Evolutionary conservation across 352 stramenopile species (phyloP).

Genomic region (Phytophthora palmivora): DNA sequence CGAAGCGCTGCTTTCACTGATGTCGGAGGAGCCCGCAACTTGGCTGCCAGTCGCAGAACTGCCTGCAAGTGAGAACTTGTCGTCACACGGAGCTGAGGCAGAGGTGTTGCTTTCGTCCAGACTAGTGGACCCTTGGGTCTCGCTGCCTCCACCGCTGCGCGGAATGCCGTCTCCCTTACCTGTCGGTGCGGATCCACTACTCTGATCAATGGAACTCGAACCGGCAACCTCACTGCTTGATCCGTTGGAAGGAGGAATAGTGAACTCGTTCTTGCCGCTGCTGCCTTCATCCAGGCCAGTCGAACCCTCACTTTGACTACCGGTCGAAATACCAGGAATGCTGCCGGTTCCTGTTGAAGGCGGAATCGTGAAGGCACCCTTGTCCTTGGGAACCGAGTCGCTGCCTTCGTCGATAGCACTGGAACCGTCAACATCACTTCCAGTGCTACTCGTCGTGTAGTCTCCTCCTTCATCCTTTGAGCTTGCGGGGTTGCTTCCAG

Average conservation of each 20-base stretch:
- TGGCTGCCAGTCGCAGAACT: too few relatives aligned
- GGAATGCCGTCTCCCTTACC: too few relatives aligned
- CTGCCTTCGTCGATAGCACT: constrained; percentile 19
- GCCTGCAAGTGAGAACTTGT: too few relatives aligned
- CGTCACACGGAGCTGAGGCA: too few relatives aligned
- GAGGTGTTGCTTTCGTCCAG: too few relatives aligned
- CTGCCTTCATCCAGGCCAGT: constrained; percentile 1
- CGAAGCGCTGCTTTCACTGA: constrained; percentile 7
- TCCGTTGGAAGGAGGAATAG: too few relatives aligned
- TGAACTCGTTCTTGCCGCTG: neutral
- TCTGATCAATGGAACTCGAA: too few relatives aligned
- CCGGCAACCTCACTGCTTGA: too few relatives aligned
- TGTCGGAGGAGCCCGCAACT: neutral
- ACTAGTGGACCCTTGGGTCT: too few relatives aligned
- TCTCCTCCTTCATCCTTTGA: constrained; percentile 13
- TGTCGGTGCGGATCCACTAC: too few relatives aligned
- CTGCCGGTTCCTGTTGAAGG: constrained; percentile 8
- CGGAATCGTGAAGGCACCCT: constrained; percentile 5
- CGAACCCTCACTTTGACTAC: constrained; percentile 5
- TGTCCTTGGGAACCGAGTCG: constrained; percentile 3
- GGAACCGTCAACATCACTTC: constrained; percentile 15
- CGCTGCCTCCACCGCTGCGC: too few relatives aligned
- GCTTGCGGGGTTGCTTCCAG: constrained; percentile 10
- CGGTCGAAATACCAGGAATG: neutral
- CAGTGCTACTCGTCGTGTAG: constrained; percentile 5